These are phyloP conservation scores for Vavraia culicis DNA, from an alignment of 371 early-diverging fungal genomes.

Conservation along the genomic window DNA sequence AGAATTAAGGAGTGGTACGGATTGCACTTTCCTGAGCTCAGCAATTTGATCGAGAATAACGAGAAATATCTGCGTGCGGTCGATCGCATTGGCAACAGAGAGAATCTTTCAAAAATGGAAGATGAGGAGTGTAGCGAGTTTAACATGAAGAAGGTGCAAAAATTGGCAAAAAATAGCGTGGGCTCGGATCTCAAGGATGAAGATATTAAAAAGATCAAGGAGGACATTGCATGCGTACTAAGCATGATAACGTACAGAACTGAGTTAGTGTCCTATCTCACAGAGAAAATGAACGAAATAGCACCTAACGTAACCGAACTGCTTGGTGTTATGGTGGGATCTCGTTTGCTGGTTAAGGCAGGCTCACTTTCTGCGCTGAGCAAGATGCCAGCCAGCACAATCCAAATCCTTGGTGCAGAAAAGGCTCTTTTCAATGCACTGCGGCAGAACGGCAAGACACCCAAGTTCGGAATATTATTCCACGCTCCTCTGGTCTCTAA, in stretches of 20 bases:
- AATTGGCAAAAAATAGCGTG: slow-evolving; percentile 68
- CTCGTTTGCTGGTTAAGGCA: slow-evolving; percentile 65
- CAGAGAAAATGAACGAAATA: slow-evolving; percentile 62
- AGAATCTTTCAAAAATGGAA: slow-evolving; percentile 11
- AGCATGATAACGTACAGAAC: slow-evolving; percentile 59
- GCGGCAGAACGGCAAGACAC: slow-evolving; percentile 72
- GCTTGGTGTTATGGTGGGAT: slow-evolving; percentile 69
- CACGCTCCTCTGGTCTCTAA: slow-evolving; percentile 66
- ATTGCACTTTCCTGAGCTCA: slow-evolving; percentile 72
- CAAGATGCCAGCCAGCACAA: slow-evolving; percentile 71
- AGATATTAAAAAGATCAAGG: slow-evolving; percentile 61
- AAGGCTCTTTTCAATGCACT: slow-evolving; percentile 81
- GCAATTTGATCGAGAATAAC: slow-evolving; percentile 54
- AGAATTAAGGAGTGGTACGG: slow-evolving; percentile 77
- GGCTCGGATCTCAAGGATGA: slow-evolving; percentile 69
- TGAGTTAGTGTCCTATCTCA: slow-evolving; percentile 62
- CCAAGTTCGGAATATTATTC: slow-evolving; percentile 81
- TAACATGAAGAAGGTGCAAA: slow-evolving; percentile 46
- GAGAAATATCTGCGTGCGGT: slow-evolving; percentile 53
- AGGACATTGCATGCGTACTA: slow-evolving; percentile 59
- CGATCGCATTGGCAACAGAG: slow-evolving; percentile 31
- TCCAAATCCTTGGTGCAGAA: slow-evolving; percentile 87
- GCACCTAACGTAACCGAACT: slow-evolving; percentile 72
- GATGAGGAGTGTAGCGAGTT: slow-evolving; percentile 8
- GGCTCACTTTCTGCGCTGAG: slow-evolving; percentile 67